Evolutionary conservation across 345 rosid genomes (phyloP).

Genomic region (Euclidium syriacum): DNA sequence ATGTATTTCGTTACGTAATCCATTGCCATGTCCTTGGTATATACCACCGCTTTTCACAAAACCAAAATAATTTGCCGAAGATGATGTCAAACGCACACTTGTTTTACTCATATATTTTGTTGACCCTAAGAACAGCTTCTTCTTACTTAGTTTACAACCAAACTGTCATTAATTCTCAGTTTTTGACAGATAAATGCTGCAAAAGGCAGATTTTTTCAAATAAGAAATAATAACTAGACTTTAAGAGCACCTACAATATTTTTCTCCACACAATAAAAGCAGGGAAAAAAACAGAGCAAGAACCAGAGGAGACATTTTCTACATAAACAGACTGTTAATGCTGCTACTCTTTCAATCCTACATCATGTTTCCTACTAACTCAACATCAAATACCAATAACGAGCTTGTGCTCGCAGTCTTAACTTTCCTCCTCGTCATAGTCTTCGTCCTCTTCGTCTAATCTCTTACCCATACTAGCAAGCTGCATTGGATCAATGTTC

Average conservation of each 20-base stretch:
- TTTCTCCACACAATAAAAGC: not conserved
- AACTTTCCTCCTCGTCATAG: conserved; percentile 81
- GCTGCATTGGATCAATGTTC: conserved; percentile 82
- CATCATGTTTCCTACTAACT: conserved; percentile 8
- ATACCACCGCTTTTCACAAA: too few relatives aligned
- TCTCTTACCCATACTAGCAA: conserved; percentile 55
- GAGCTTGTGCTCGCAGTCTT: not conserved
- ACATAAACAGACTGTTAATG: conserved; percentile 16
- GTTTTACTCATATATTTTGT: too few relatives aligned
- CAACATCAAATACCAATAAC: not conserved
- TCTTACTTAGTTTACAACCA: too few relatives aligned
- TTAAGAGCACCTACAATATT: not conserved
- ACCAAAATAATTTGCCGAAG: too few relatives aligned
- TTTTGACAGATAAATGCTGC: too few relatives aligned
- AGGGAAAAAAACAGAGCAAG: conserved; percentile 5
- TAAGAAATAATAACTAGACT: not conserved
- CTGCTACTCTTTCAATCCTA: conserved; percentile 19
- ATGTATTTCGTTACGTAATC: too few relatives aligned
- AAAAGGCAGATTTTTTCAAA: too few relatives aligned
- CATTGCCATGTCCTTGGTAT: too few relatives aligned
- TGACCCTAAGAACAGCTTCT: too few relatives aligned
- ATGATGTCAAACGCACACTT: too few relatives aligned
- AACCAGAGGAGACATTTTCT: conserved; percentile 11
- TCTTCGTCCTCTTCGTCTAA: conserved; percentile 92
- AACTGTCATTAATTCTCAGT: too few relatives aligned